Evolutionary conservation across 2,329 filamentous ascomycete genomes (phyloP).

Genomic region (Diaporthe nobilis): DNA sequence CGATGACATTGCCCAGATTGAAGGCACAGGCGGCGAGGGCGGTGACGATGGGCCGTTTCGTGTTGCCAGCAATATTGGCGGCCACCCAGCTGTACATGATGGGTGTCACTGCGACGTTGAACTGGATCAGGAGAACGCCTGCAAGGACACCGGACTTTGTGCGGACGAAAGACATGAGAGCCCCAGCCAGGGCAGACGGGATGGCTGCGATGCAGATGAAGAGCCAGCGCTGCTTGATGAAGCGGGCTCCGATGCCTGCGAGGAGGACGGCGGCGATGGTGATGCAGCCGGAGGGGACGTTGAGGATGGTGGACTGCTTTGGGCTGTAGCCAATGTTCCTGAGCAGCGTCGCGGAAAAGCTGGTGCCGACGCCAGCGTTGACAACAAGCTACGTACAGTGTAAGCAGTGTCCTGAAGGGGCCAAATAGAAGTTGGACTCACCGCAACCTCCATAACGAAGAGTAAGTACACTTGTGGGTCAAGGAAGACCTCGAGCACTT

Average conservation of each 20-base stretch:
- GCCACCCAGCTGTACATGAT: slow-evolving; percentile 57
- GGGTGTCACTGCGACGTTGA: slow-evolving; percentile 54
- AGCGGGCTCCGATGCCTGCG: slow-evolving; percentile 51
- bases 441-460: slow-evolving; percentile 62
- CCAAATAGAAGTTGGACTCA: slow-evolving; percentile 47
- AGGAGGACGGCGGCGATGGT: slow-evolving; percentile 66
- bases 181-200: slow-evolving; percentile 57
- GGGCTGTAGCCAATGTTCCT: slow-evolving; percentile 60
- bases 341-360: slow-evolving; percentile 69
- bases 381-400: slow-evolving; percentile 60
- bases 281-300: slow-evolving; percentile 67
- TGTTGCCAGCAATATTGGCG: slow-evolving; percentile 66
- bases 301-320: slow-evolving; percentile 64
- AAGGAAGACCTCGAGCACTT: slow-evolving; percentile 65
- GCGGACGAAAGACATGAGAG: slow-evolving; percentile 66
- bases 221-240: slow-evolving; percentile 16
- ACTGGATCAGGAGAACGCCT: slow-evolving; percentile 62
- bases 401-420: slow-evolving; percentile 41
- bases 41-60: slow-evolving; percentile 66
- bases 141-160: slow-evolving; percentile 61
- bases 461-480: slow-evolving; percentile 68
- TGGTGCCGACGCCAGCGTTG: slow-evolving; percentile 64
- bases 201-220: slow-evolving; percentile 42
- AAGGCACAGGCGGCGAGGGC: slow-evolving; percentile 65
- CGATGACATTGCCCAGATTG: slow-evolving; percentile 69